Conservation (phyloP, 176 grass and related monocot genomes). For the Puya raimondii region DNA sequence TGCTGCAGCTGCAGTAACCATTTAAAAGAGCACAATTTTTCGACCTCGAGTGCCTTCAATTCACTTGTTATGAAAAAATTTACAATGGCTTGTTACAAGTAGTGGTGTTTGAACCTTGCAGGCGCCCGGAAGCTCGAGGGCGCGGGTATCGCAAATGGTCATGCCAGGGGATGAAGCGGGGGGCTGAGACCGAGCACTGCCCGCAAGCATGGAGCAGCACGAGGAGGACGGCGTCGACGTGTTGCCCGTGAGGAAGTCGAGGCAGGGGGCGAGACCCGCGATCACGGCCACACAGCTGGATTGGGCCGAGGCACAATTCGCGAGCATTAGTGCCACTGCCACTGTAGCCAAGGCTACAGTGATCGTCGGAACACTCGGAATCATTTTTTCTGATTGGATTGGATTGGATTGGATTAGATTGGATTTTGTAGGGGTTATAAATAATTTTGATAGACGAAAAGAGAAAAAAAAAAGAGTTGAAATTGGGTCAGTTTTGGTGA, state of each 20-base stretch:
- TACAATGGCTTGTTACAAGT: not conserved
- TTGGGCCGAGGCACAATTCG: not conserved
- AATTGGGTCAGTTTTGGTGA: no score
- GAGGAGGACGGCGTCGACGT: not conserved
- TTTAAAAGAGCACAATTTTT: not conserved
- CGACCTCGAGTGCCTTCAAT: not conserved
- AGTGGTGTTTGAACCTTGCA: constrained; percentile 4
- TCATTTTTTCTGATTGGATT: not conserved
- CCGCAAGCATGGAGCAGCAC: constrained; percentile 5
- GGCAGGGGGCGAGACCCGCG: not conserved
- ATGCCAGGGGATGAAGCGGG: not conserved
- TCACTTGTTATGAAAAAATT: not conserved
- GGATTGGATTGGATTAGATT: no score
- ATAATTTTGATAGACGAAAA: no score
- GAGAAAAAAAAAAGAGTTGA: no score
- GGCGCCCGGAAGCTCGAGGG: not conserved
- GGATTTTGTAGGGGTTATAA: no score
- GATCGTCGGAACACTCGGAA: not conserved
- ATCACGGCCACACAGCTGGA: not conserved
- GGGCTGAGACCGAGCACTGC: not conserved
- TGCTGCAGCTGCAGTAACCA: not conserved
- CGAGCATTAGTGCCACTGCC: not conserved
- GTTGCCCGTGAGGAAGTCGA: constrained; percentile 6
- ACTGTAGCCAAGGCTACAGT: not conserved
- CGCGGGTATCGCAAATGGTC: not conserved